phyloP scores from a whole-genome alignment of 176 grass and related monocot species.

The Aegilops bicornis region DNA sequence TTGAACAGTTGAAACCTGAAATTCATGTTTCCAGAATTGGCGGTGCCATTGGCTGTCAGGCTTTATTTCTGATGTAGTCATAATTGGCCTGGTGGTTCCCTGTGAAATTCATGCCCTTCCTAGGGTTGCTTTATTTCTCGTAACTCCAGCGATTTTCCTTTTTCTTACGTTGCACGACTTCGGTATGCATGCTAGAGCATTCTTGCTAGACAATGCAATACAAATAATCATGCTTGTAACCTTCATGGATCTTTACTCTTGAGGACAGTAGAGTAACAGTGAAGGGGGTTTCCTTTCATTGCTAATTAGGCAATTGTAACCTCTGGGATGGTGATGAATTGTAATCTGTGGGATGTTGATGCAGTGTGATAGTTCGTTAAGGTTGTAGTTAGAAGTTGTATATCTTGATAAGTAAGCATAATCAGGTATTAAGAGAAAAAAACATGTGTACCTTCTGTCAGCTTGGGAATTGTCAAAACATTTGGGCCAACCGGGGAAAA shows the following conservation, averaged over 20 bases:
- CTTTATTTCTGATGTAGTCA: not conserved
- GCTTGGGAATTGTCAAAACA: not conserved
- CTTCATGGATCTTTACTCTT: not conserved
- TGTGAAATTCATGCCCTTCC: not conserved
- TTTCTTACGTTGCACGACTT: not conserved
- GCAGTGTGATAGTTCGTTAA: not conserved
- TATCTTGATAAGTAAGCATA: not conserved
- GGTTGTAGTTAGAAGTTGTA: not conserved
- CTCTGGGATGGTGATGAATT: not conserved
- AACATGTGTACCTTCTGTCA: not conserved
- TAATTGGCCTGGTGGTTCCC: too few species aligned
- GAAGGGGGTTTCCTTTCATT: not conserved
- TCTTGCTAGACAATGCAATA: not conserved
- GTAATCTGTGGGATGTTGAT: not conserved
- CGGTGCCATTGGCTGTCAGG: constrained; percentile 3
- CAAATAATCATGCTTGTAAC: not conserved
- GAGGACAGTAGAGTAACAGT: not conserved
- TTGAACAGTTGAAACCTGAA: not conserved
- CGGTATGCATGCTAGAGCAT: not conserved
- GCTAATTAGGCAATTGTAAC: not conserved
- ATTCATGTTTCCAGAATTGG: constrained; percentile 12
- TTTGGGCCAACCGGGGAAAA: not conserved
- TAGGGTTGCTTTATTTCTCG: not conserved
- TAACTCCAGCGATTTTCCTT: not conserved
- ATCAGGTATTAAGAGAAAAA: not conserved